A percentile compares a stretch with the other conserved stretches of the same genome.
Conservation (phyloP, 306 rosid species). For the Quercus parvula region DNA sequence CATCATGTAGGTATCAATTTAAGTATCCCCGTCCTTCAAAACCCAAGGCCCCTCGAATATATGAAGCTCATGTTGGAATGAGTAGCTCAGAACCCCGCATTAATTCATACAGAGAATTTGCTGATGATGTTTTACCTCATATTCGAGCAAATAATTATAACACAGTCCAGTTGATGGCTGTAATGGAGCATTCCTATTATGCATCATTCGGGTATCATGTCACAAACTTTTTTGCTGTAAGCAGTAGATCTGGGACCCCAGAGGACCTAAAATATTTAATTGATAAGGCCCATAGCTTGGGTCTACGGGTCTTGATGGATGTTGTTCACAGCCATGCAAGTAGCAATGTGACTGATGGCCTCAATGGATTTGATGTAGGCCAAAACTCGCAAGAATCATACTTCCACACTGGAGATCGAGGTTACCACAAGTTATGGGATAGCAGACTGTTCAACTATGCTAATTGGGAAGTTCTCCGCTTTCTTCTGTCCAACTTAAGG, state of each 20-base stretch:
- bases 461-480: slow-evolving; percentile 99
- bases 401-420: slow-evolving; percentile 84
- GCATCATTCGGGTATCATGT: slow-evolving; percentile 97
- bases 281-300: slow-evolving; percentile 92
- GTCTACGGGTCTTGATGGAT: slow-evolving; percentile 86
- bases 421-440: slow-evolving; percentile 94
- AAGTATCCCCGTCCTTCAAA: slow-evolving; percentile 68
- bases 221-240: slow-evolving; percentile 87
- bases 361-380: slow-evolving; percentile 94
- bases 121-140: slow-evolving; percentile 86
- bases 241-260: slow-evolving; percentile 96
- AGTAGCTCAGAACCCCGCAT: slow-evolving; percentile 85
- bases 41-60: slow-evolving; percentile 75
- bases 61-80: slow-evolving; percentile 99
- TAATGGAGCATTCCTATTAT: slow-evolving; percentile 98
- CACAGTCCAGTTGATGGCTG: slow-evolving; percentile 95
- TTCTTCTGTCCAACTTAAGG: slow-evolving; percentile 82
- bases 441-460: slow-evolving; percentile 91
- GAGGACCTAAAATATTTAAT: slow-evolving; percentile 93
- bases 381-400: slow-evolving; percentile 86
- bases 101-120: slow-evolving; percentile 87
- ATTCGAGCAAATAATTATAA: slow-evolving; percentile 78
- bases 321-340: slow-evolving; percentile 97
- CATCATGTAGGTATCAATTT: slow-evolving; percentile 66
- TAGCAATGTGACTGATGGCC: slow-evolving; percentile 88